Conservation (phyloP, 2,329 filamentous ascomycete genomes). For the Verticillium albo-atrum region DNA sequence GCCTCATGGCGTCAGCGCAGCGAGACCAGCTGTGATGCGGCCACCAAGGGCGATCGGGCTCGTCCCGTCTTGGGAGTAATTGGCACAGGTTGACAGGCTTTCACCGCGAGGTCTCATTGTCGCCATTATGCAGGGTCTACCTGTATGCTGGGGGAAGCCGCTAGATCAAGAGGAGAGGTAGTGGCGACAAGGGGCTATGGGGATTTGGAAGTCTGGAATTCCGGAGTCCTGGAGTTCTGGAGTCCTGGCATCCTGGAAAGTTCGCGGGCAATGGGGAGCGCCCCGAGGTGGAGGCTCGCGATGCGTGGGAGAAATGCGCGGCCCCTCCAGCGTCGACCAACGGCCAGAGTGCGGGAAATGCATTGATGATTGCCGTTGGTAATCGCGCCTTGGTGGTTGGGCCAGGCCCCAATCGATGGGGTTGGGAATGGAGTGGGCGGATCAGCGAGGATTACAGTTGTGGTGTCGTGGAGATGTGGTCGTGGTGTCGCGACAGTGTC, state of each 20-base stretch:
- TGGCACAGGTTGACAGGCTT: not conserved
- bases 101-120: not conserved
- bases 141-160: not conserved
- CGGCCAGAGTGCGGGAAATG: not conserved
- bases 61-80: not conserved
- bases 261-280: not conserved
- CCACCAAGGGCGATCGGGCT: not conserved
- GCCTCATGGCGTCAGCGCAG: not conserved
- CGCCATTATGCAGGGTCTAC: not conserved
- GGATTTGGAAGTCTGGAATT: not conserved
- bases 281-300: not conserved
- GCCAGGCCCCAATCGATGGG: not conserved
- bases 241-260: too few species aligned
- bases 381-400: not conserved
- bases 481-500: not conserved
- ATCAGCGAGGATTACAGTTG: not conserved
- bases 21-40: not conserved
- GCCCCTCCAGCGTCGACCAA: not conserved
- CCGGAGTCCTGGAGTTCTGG: not conserved
- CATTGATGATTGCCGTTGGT: not conserved
- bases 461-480: not conserved
- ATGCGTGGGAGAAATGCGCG: not conserved
- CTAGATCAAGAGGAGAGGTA: not conserved
- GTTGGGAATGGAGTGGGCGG: not conserved
- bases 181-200: not conserved